Evolutionary conservation across 2,329 filamentous ascomycete genomes (phyloP).

Genomic region (Ambrosiella xylebori): DNA sequence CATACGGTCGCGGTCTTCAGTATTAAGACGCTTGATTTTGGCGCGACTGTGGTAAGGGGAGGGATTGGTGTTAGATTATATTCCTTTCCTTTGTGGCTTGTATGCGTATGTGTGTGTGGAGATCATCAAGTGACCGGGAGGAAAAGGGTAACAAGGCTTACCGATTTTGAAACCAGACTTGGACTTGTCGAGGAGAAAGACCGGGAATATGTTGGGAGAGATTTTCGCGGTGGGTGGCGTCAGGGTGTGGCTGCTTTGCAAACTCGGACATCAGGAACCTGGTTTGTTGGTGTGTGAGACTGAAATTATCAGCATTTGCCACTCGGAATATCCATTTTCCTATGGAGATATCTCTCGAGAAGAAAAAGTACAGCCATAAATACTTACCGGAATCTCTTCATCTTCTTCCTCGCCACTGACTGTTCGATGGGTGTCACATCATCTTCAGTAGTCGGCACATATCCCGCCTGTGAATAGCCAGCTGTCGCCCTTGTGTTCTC

Average conservation of each 20-base stretch:
- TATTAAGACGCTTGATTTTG: conserved; percentile 54
- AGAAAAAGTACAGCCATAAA: too few relatives aligned
- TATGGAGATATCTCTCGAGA: too few relatives aligned
- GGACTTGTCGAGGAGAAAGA: conserved; percentile 77
- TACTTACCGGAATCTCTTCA: conserved; percentile 63
- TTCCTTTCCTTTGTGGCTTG: not conserved
- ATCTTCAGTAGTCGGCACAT: not conserved
- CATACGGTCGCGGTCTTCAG: conserved; percentile 53
- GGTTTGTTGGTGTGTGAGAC: conserved; percentile 92
- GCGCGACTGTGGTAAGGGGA: conserved; percentile 26
- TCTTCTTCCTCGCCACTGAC: conserved; percentile 41
- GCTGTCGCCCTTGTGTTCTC: too few relatives aligned
- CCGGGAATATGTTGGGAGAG: conserved; percentile 82
- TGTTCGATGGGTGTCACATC: conserved; percentile 15
- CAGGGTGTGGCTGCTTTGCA: conserved; percentile 81
- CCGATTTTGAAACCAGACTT: conserved; percentile 98
- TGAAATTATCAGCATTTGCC: conserved; percentile 20
- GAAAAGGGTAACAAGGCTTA: conserved; percentile 25
- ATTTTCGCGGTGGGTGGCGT: conserved; percentile 75
- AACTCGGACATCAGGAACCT: conserved; percentile 96
- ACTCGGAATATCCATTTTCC: too few relatives aligned
- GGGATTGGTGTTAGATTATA: not conserved
- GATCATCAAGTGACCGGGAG: not conserved
- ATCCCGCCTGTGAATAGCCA: not conserved
- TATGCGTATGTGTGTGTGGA: not conserved